Percentiles rank a stretch among this genome's conserved stretches.
Conservation (phyloP, 179 eudicot genomes). For the Gypsophila paniculata region DNA sequence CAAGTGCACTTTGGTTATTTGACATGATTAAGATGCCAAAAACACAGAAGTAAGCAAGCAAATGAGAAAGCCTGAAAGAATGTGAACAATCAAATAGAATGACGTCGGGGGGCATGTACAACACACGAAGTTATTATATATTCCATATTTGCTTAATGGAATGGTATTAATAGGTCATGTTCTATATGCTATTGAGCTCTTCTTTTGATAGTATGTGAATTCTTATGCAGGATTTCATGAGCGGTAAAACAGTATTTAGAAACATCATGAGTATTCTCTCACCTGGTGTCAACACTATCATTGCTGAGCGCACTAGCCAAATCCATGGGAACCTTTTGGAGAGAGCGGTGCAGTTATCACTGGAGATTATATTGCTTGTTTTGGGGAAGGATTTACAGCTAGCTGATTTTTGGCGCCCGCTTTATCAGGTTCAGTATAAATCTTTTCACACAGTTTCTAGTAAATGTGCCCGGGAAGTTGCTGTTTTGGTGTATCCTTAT, state of each 20-base stretch:
- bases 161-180: background rate
- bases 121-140: background rate
- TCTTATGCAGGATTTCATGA: conserved; percentile 91
- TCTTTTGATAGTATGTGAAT: conserved; percentile 4
- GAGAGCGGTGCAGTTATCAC: conserved; percentile 72
- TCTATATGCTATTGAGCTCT: background rate
- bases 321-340: conserved; percentile 73
- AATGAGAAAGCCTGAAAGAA: too few species aligned
- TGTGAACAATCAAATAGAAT: background rate
- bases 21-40: too few species aligned
- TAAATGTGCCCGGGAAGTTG: background rate
- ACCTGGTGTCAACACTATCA: conserved; percentile 77
- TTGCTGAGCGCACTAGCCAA: conserved; percentile 79
- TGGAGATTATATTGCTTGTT: conserved; percentile 74
- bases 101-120: conserved; percentile 1
- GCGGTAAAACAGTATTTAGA: conserved; percentile 83
- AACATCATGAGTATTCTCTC: conserved; percentile 83
- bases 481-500: background rate
- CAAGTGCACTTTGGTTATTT: too few species aligned
- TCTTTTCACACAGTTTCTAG: background rate
- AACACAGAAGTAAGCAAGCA: too few species aligned
- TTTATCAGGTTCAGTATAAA: conserved; percentile 55
- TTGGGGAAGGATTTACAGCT: conserved; percentile 72
- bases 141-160: background rate
- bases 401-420: conserved; percentile 92